These are phyloP conservation scores for Phytophthora crassamura DNA, from an alignment of 352 stramenopile genomes.

Conservation along the genomic window DNA sequence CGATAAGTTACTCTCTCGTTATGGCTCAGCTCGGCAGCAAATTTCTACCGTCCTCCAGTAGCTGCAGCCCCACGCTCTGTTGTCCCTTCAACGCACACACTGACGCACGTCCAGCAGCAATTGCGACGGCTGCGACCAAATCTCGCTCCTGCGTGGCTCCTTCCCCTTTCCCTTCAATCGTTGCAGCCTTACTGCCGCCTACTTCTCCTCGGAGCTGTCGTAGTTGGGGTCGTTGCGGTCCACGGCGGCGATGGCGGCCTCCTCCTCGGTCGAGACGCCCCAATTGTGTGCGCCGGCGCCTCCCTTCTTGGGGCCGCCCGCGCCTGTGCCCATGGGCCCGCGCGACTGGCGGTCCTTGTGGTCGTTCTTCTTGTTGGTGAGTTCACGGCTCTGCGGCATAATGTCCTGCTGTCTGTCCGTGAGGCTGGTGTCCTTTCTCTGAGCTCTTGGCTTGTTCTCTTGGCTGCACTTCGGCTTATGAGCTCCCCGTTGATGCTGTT, in stretches of 20 bases:
- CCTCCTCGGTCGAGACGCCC: slow-evolving; percentile 57
- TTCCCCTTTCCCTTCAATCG: background rate
- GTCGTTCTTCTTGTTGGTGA: slow-evolving; percentile 88
- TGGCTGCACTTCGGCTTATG: slow-evolving; percentile 34
- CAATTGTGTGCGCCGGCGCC: slow-evolving; percentile 87
- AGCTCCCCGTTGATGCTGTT: background rate
- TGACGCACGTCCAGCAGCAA: slow-evolving; percentile 1
- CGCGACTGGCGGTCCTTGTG: slow-evolving; percentile 85
- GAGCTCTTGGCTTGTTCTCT: slow-evolving; percentile 17
- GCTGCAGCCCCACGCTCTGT: background rate
- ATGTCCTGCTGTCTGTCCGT: slow-evolving; percentile 7
- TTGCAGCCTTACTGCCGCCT: background rate
- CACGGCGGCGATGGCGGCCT: slow-evolving; percentile 47
- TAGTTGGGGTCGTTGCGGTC: slow-evolving; percentile 87
- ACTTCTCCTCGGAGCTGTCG: slow-evolving; percentile 55
- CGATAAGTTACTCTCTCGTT: slow-evolving; percentile 30
- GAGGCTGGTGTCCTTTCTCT: slow-evolving; percentile 3
- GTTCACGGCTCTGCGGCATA: slow-evolving; percentile 83
- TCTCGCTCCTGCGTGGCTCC: background rate
- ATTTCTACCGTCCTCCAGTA: slow-evolving; percentile 1
- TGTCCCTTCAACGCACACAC: slow-evolving; percentile 6
- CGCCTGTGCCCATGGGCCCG: slow-evolving; percentile 55
- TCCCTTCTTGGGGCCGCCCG: slow-evolving; percentile 70
- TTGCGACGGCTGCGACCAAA: background rate
- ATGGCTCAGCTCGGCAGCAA: background rate